Conservation (phyloP, 768 basidiomycete species). For the Tulasnella sp. region DNA sequence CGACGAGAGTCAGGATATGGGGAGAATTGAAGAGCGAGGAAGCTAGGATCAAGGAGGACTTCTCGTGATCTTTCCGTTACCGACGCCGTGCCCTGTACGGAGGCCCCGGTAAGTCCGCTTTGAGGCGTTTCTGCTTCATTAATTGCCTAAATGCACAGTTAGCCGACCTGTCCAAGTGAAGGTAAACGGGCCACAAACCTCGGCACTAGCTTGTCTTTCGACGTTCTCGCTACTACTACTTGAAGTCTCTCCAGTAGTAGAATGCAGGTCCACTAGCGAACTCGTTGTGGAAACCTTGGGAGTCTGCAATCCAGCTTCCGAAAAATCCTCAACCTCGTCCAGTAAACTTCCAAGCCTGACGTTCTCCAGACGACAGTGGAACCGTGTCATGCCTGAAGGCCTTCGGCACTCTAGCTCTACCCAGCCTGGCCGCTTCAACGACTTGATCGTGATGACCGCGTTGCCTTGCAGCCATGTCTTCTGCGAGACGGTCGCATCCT, state of each 20-base stretch:
- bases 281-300: background rate
- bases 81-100: background rate
- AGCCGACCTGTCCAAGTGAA: background rate
- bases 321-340: slow-evolving; percentile 20
- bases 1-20: slow-evolving; percentile 46
- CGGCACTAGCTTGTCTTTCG: background rate
- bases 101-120: background rate
- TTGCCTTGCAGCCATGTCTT: slow-evolving; percentile 84
- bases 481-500: slow-evolving; percentile 38
- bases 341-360: slow-evolving; percentile 65
- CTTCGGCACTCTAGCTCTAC: slow-evolving; percentile 73
- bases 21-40: slow-evolving; percentile 77
- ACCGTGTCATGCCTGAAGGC: slow-evolving; percentile 78
- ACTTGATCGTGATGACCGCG: slow-evolving; percentile 70
- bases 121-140: background rate
- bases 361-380: slow-evolving; percentile 81
- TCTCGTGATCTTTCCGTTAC: slow-evolving; percentile 25
- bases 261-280: background rate
- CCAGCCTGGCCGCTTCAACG: slow-evolving; percentile 70
- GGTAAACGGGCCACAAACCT: background rate
- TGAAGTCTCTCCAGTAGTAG: background rate
- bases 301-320: slow-evolving; percentile 19
- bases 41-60: slow-evolving; percentile 73
- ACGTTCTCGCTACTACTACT: background rate
- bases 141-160: background rate